phyloP scores from a whole-genome alignment of 345 rosid species.

The Moricandia arvensis region DNA sequence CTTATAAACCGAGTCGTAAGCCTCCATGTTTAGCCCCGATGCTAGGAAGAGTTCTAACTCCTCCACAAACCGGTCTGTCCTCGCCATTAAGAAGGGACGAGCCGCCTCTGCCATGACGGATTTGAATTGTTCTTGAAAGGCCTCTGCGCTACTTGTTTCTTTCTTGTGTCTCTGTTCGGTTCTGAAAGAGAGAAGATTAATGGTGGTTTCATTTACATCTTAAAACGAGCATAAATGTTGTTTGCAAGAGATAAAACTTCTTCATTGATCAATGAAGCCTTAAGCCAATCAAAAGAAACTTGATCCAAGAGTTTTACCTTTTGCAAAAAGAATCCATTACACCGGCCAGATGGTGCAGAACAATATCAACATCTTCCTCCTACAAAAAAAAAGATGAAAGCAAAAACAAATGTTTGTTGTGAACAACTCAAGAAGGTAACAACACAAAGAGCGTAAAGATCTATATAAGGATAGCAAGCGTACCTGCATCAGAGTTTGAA shows the following conservation, averaged over 20 bases:
- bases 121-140: slow-evolving; percentile 53
- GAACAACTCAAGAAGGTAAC: neutral
- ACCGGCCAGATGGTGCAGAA: slow-evolving; percentile 71
- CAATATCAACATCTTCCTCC: slow-evolving; percentile 79
- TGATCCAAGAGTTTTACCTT: slow-evolving; percentile 46
- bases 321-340: slow-evolving; percentile 57
- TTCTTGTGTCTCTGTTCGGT: slow-evolving; percentile 26
- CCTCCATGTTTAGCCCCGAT: slow-evolving; percentile 64
- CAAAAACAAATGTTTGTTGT: neutral
- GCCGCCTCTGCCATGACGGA: slow-evolving; percentile 52
- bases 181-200: slow-evolving; percentile 31
- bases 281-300: neutral
- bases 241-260: neutral
- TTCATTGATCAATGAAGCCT: neutral
- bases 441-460: neutral
- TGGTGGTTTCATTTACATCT: neutral
- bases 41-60: slow-evolving; percentile 77
- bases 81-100: slow-evolving; percentile 61
- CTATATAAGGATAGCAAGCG: neutral
- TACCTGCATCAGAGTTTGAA: slow-evolving; percentile 85
- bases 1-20: slow-evolving; percentile 65
- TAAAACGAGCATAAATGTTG: neutral
- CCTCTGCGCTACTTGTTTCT: slow-evolving; percentile 39
- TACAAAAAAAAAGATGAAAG: slow-evolving; percentile 14
- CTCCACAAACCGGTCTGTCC: slow-evolving; percentile 57